These are phyloP conservation scores for Arabidopsis lyrata DNA, from an alignment of 441 rosid species.

Conservation along the genomic window DNA sequence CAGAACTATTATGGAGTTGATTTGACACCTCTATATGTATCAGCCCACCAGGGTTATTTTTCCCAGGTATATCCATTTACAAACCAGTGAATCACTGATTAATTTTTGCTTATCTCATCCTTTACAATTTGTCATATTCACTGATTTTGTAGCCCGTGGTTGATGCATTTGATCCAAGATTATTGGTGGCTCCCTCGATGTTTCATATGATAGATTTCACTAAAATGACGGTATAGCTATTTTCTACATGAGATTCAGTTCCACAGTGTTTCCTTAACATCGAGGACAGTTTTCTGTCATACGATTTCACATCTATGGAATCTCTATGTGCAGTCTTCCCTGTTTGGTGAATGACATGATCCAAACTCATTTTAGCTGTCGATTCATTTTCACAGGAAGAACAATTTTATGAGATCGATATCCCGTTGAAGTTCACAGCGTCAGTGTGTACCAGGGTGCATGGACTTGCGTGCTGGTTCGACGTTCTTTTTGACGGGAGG, in stretches of 20 bases:
- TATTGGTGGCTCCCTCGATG: constrained; percentile 84
- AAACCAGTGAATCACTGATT: constrained; percentile 10
- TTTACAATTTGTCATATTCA: neutral
- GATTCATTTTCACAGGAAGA: constrained; percentile 69
- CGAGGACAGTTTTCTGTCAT: constrained; percentile 10
- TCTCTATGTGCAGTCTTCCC: neutral
- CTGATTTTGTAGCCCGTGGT: constrained; percentile 80
- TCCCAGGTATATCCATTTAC: constrained; percentile 69
- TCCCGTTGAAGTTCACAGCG: constrained; percentile 81
- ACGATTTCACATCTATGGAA: neutral
- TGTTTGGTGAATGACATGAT: constrained; percentile 13
- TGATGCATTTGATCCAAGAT: constrained; percentile 98
- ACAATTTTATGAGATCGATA: constrained; percentile 78
- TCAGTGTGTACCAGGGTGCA: constrained; percentile 90
- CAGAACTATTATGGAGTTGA: constrained; percentile 90
- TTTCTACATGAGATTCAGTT: neutral
- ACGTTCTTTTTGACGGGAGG: constrained; percentile 93
- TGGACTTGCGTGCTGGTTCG: constrained; percentile 98
- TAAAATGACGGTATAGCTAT: constrained; percentile 65
- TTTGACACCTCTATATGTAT: constrained; percentile 76
- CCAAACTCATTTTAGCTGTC: constrained; percentile 15
- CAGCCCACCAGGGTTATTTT: constrained; percentile 91
- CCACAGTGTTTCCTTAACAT: neutral
- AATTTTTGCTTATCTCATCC: neutral
- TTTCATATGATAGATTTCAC: constrained; percentile 75